Evolutionary conservation across 495 filamentous ascomycete genomes (phyloP).

Genomic region (Talaromyces liani): DNA sequence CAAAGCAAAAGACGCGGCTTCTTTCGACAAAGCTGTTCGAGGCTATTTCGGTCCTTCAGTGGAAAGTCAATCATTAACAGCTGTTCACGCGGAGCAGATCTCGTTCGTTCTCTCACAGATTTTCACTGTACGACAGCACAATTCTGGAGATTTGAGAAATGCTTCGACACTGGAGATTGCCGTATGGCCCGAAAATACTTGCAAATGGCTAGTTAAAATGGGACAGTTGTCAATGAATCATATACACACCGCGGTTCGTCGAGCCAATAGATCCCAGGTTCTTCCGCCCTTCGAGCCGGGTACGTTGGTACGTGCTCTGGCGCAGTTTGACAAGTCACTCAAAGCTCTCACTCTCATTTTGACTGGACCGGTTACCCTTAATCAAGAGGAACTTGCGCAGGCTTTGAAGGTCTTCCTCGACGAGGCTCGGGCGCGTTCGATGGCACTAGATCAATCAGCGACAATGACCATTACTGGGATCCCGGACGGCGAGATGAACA

Average conservation of each 20-base stretch:
- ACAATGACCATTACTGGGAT: constrained; percentile 26
- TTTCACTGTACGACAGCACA: constrained; percentile 24
- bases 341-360: constrained; percentile 51
- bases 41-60: constrained; percentile 23
- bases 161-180: constrained; percentile 18
- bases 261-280: constrained; percentile 38
- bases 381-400: constrained; percentile 37
- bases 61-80: constrained; percentile 18
- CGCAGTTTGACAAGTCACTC: constrained; percentile 53
- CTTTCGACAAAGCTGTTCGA: constrained; percentile 35
- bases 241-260: constrained; percentile 50
- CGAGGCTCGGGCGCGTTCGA: constrained; percentile 26
- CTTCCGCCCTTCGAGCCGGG: constrained; percentile 42
- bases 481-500: neutral
- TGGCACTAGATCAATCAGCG: constrained; percentile 25
- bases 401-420: constrained; percentile 32
- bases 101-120: constrained; percentile 48
- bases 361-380: constrained; percentile 28
- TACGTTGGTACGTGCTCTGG: constrained; percentile 51
- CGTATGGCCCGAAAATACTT: constrained; percentile 46
- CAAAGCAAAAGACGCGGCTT: constrained; percentile 17
- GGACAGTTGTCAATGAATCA: constrained; percentile 57
- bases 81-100: constrained; percentile 35
- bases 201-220: constrained; percentile 51
- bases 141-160: neutral